Conservation (phyloP, 2,329 filamentous ascomycete species). For the Diaporthe capsici region DNA sequence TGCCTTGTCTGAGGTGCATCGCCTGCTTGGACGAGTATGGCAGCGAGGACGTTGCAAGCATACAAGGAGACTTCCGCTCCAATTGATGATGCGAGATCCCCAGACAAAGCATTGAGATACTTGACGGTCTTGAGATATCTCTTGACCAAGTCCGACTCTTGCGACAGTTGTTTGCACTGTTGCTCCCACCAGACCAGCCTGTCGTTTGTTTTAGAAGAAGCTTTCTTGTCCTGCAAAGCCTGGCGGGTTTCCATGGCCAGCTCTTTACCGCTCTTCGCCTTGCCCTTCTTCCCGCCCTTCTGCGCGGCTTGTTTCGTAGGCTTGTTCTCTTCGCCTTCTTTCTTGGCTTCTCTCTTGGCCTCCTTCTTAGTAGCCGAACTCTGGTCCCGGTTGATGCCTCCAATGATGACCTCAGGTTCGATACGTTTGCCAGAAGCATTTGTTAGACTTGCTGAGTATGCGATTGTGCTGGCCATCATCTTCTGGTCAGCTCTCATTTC, state of each 20-base stretch:
- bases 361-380: constrained; percentile 43
- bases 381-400: constrained; percentile 47
- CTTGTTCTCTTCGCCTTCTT: constrained; percentile 42
- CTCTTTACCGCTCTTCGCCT: constrained; percentile 53
- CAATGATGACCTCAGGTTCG: constrained; percentile 74
- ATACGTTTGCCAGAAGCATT: constrained; percentile 74
- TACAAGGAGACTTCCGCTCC: constrained; percentile 54
- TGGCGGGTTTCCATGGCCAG: constrained; percentile 53
- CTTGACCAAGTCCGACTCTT: constrained; percentile 56
- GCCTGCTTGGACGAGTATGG: constrained; percentile 30
- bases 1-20: constrained; percentile 4
- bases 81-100: constrained; percentile 48
- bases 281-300: constrained; percentile 45
- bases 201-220: constrained; percentile 46
- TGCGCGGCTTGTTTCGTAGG: constrained; percentile 37
- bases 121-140: constrained; percentile 64
- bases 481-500: constrained; percentile 68
- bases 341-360: constrained; percentile 44
- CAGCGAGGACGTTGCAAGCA: constrained; percentile 52
- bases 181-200: constrained; percentile 60
- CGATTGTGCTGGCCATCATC: constrained; percentile 76
- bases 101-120: constrained; percentile 60
- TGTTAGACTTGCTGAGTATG: constrained; percentile 79
- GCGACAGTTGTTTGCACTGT: constrained; percentile 62
- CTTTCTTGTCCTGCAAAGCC: constrained; percentile 53